A percentile compares a stretch with the other conserved stretches of the same genome.
Evolutionary conservation across 2,329 filamentous ascomycete species (phyloP).

Genomic region (Botrytis paeoniae): DNA sequence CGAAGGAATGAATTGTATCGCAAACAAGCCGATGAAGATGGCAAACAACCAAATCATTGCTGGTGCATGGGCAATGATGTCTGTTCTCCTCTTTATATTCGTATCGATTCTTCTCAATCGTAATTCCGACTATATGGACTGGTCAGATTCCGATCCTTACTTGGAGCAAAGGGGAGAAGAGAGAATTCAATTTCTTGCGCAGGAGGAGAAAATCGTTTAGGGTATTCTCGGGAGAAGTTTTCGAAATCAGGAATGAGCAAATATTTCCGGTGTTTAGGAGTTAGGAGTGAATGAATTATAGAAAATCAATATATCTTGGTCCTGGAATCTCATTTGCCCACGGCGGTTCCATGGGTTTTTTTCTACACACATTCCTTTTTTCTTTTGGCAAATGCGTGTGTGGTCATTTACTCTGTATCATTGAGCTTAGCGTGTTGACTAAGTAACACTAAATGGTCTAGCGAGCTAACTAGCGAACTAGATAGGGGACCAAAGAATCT

Average conservation of each 20-base stretch:
- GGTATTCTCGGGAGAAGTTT: not conserved
- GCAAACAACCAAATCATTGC: not conserved
- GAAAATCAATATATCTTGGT: not conserved
- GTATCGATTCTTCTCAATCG: not conserved
- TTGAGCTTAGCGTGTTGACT: not conserved
- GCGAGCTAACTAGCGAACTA: not conserved
- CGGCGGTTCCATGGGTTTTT: not conserved
- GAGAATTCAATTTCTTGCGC: not conserved
- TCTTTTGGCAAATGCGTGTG: not conserved
- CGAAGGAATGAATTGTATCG: not conserved
- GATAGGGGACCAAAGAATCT: not conserved
- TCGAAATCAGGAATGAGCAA: not conserved
- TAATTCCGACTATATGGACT: rapidly evolving
- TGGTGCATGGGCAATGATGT: not conserved
- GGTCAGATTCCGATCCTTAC: rapidly evolving
- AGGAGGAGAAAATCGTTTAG: not conserved
- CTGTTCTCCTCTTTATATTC: not conserved
- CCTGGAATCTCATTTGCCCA: not conserved
- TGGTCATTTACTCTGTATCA: too few species aligned
- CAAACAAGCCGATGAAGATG: not conserved
- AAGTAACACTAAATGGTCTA: not conserved
- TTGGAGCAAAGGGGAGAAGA: not conserved
- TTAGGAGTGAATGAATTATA: not conserved
- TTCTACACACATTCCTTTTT: too few species aligned
- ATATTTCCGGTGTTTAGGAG: not conserved